Conservation (phyloP, 495 filamentous ascomycete species). For the Talaromyces ruber region DNA sequence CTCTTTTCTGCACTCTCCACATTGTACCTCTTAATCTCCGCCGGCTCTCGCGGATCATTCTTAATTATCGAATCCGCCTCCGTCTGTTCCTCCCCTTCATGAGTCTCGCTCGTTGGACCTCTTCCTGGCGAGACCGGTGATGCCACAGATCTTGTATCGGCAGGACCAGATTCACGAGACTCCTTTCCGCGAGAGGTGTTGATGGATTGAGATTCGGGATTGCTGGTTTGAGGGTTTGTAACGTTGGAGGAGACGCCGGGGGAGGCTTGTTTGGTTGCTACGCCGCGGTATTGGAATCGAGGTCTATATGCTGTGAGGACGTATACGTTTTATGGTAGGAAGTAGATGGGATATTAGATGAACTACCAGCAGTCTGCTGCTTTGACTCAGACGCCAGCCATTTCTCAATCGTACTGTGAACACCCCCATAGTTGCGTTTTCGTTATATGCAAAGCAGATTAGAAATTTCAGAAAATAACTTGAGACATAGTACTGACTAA, state of each 20-base stretch:
- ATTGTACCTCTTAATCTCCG: background rate
- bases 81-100: background rate
- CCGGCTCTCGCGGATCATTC: background rate
- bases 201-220: background rate
- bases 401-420: background rate
- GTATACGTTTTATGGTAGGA: background rate
- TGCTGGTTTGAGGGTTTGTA: background rate
- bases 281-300: background rate
- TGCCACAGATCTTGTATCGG: background rate
- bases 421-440: background rate
- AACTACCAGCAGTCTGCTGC: background rate
- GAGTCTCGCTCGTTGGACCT: background rate
- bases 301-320: background rate
- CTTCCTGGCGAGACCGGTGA: background rate
- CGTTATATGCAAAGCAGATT: background rate
- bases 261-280: background rate
- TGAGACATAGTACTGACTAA: background rate
- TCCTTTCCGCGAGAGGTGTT: background rate
- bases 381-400: background rate
- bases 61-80: background rate
- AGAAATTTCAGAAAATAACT: background rate
- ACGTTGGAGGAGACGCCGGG: background rate
- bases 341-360: background rate
- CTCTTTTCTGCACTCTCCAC: background rate
- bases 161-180: background rate